Percentiles rank a stretch among this genome's conserved stretches.
These are phyloP conservation scores for Aspergillus mulundensis DNA, from an alignment of 495 filamentous ascomycete genomes.

Conservation along the genomic window DNA sequence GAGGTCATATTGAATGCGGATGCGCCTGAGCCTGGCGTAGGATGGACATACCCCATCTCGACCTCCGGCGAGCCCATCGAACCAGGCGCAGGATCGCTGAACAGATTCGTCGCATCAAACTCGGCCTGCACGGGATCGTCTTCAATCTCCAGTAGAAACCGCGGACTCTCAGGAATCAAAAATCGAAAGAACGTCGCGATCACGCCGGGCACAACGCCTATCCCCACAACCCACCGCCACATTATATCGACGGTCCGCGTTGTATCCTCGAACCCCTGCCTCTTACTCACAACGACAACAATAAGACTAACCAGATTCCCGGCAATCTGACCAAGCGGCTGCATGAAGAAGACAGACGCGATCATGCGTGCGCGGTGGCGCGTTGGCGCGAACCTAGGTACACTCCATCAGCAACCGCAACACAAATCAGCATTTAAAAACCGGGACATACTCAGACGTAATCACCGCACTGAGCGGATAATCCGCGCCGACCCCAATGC, in stretches of 20 bases:
- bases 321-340: conserved; percentile 61
- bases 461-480: conserved; percentile 59
- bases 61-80: background rate
- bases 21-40: no score
- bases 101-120: conserved; percentile 42
- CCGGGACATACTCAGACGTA: conserved; percentile 52
- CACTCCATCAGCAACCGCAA: no score
- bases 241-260: conserved; percentile 40
- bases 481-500: conserved; percentile 55
- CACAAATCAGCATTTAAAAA: no score
- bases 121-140: conserved; percentile 44
- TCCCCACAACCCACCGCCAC: conserved; percentile 59
- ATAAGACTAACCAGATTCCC: conserved; percentile 51
- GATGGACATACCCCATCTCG: background rate
- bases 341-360: conserved; percentile 63
- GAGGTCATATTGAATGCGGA: background rate
- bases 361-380: conserved; percentile 60
- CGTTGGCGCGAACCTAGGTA: conserved; percentile 51
- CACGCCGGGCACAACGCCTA: conserved; percentile 57
- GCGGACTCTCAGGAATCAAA: conserved; percentile 58
- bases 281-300: conserved; percentile 36
- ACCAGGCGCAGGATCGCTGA: conserved; percentile 21
- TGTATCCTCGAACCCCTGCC: conserved; percentile 28
- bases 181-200: conserved; percentile 57
- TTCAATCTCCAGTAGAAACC: conserved; percentile 52